Percentiles rank a stretch among this genome's conserved stretches.
phyloP scores from a whole-genome alignment of 2,329 filamentous ascomycete species.

The Thermoascus crustaceus region DNA sequence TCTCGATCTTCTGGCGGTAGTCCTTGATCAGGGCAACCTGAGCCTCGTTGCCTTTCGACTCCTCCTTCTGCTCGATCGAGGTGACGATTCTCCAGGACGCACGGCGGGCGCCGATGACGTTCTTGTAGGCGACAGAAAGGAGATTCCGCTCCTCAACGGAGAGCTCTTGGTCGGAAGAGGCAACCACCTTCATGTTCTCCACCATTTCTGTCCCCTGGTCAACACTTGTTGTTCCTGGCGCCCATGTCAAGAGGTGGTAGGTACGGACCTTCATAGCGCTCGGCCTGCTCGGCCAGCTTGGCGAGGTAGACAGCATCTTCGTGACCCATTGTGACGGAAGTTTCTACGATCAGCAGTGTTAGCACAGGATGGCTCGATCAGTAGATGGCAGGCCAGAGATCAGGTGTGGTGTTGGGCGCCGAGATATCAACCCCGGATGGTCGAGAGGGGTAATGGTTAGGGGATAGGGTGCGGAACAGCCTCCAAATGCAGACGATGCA shows the following conservation, averaged over 20 bases:
- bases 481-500: too few species aligned
- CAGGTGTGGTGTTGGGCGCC: too few species aligned
- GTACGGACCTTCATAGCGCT: conserved; percentile 93
- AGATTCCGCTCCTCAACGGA: conserved; percentile 88
- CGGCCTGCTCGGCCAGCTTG: conserved; percentile 99
- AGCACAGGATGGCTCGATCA: conserved; percentile 9
- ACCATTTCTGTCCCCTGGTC: conserved; percentile 71
- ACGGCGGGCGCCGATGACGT: conserved; percentile 95
- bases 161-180: conserved; percentile 73
- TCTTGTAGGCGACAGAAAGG: conserved; percentile 99
- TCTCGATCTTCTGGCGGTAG: conserved; percentile 97
- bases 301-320: conserved; percentile 99
- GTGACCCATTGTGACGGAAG: conserved; percentile 77
- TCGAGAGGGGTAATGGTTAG: too few species aligned
- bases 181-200: conserved; percentile 99
- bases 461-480: too few species aligned
- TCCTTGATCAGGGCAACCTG: conserved; percentile 91
- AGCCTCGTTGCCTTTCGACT: conserved; percentile 95
- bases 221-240: conserved; percentile 9
- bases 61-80: conserved; percentile 99
- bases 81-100: conserved; percentile 99
- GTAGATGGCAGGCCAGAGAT: conserved; percentile 3
- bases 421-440: too few species aligned
- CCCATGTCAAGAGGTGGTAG: conserved; percentile 1
- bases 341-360: conserved; percentile 17